phyloP scores from a whole-genome alignment of 306 rosid genomes.

The Cyamopsis tetragonoloba region DNA sequence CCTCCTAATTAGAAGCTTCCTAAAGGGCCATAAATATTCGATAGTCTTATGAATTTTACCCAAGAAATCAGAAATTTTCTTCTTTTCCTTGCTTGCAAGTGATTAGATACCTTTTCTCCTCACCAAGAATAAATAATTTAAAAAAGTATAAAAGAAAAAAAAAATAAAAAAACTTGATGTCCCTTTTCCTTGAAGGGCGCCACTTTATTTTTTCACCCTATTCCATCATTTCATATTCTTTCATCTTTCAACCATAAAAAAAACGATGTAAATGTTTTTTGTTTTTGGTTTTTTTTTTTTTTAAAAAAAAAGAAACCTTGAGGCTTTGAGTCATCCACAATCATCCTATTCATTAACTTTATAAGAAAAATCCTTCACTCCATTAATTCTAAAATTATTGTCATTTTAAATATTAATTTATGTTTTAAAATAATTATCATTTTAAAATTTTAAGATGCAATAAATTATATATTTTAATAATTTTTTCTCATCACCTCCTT shows the following conservation, averaged over 20 bases:
- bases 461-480: too few species aligned
- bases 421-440: too few species aligned
- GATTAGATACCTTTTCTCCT: constrained; percentile 18
- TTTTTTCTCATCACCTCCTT: too few species aligned
- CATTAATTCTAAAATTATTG: too few species aligned
- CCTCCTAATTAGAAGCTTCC: constrained; percentile 12
- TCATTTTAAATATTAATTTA: too few species aligned
- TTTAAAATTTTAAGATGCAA: too few species aligned
- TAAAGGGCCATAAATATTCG: neutral
- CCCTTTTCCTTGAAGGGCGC: constrained; percentile 40
- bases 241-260: neutral
- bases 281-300: too few species aligned
- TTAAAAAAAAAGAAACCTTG: neutral
- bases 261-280: neutral
- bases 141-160: too few species aligned
- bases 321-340: neutral
- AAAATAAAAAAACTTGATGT: constrained; percentile 21
- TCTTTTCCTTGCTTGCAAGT: constrained; percentile 35
- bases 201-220: constrained; percentile 42
- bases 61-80: constrained; percentile 3
- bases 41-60: neutral
- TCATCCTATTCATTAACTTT: constrained; percentile 12
- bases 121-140: constrained; percentile 19
- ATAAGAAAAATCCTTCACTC: too few species aligned
- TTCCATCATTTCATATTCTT: constrained; percentile 37